Percentiles rank a stretch among this genome's conserved stretches.
phyloP scores from a whole-genome alignment of 768 basidiomycete genomes.

The Trametes sanguinea region DNA sequence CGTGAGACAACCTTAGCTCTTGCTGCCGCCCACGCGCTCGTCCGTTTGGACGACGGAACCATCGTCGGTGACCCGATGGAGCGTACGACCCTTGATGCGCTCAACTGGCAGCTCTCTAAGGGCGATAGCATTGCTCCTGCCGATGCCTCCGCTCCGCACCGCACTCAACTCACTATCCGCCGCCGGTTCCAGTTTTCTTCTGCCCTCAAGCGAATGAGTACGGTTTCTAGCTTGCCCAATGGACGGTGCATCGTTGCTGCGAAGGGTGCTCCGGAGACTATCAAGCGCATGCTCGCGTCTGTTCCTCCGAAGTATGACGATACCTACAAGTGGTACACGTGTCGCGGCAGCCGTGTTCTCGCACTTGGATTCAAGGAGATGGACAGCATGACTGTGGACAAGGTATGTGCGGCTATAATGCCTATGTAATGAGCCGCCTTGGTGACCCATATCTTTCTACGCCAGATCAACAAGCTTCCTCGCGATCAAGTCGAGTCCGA shows the following conservation, averaged over 20 bases:
- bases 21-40: conserved; percentile 93
- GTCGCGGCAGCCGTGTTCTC: conserved; percentile 90
- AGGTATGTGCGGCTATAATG: conserved; percentile 46
- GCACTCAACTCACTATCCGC: conserved; percentile 68
- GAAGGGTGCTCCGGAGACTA: conserved; percentile 97
- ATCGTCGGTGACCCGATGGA: conserved; percentile 99
- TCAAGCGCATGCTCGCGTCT: conserved; percentile 77
- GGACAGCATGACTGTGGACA: conserved; percentile 67
- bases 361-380: conserved; percentile 89
- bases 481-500: conserved; percentile 78
- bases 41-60: conserved; percentile 90
- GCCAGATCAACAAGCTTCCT: conserved; percentile 84
- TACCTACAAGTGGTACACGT: conserved; percentile 92
- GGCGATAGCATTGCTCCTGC: conserved; percentile 74
- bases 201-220: conserved; percentile 96
- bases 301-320: conserved; percentile 87
- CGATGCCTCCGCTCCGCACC: conserved; percentile 50
- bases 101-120: conserved; percentile 83
- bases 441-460: not conserved
- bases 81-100: conserved; percentile 88
- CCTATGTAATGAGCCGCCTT: not conserved
- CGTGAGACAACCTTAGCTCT: conserved; percentile 84
- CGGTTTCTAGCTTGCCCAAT: conserved; percentile 68
- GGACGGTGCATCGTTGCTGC: conserved; percentile 69
- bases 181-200: conserved; percentile 98